Evolutionary conservation across 768 basidiomycete species (phyloP).

Genomic region (Rhodotorula toruloides): DNA sequence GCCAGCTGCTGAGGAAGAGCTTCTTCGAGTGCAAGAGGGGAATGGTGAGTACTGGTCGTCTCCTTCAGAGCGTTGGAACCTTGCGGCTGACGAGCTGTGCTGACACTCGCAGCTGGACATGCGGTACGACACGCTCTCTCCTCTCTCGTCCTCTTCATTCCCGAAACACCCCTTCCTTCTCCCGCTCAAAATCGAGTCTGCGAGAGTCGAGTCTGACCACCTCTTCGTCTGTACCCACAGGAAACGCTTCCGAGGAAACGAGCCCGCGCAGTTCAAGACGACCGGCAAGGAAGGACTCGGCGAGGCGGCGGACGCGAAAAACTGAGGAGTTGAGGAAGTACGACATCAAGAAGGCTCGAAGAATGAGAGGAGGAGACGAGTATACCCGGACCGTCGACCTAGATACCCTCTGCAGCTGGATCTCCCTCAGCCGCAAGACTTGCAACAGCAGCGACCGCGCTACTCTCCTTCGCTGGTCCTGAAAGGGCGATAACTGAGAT

Average conservation of each 20-base stretch:
- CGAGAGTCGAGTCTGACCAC: too few relatives aligned
- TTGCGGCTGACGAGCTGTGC: too few relatives aligned
- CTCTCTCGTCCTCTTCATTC: neutral
- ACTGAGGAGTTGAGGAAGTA: neutral
- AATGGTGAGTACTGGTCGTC: conserved; percentile 38
- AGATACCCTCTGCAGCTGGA: too few relatives aligned
- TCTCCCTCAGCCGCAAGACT: too few relatives aligned
- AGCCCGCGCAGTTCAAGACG: conserved; percentile 32
- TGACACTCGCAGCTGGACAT: conserved; percentile 31
- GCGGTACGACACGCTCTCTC: conserved; percentile 12
- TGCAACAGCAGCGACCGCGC: too few relatives aligned
- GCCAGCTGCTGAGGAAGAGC: conserved; percentile 69
- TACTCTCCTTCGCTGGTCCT: too few relatives aligned
- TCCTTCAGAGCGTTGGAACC: neutral
- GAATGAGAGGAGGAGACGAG: too few relatives aligned
- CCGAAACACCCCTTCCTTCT: too few relatives aligned
- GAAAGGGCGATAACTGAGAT: neutral
- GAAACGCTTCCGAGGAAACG: conserved; percentile 39
- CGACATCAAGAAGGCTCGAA: neutral
- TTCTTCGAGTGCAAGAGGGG: conserved; percentile 84
- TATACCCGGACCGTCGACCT: neutral
- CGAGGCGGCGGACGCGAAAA: conserved; percentile 12
- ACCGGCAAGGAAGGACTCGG: conserved; percentile 32
- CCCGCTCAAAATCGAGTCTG: neutral
- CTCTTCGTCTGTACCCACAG: neutral